These are phyloP conservation scores for Zygosaccharomyces sapae DNA, from an alignment of 1,139 yeast genomes.

Conservation along the genomic window DNA sequence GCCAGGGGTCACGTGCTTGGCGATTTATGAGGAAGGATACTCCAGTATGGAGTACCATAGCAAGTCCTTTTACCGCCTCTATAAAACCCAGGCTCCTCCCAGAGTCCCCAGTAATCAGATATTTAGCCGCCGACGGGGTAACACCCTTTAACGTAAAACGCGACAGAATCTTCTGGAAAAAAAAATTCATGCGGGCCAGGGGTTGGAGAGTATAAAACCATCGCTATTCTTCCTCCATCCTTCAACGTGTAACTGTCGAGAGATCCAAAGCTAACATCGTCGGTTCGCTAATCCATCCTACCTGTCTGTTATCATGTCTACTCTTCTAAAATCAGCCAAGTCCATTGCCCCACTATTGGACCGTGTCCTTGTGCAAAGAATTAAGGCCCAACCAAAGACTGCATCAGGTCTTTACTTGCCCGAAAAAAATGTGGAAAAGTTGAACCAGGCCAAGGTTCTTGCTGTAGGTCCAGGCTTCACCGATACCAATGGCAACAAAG, in stretches of 20 bases:
- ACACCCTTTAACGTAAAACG: constrained; percentile 1
- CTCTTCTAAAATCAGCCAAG: constrained; percentile 78
- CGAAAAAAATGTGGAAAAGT: constrained; percentile 92
- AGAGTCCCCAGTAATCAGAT: no score
- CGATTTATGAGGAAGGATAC: constrained; percentile 70
- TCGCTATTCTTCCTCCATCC: neutral
- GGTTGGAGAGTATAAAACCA: constrained; percentile 4
- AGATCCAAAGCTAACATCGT: no score
- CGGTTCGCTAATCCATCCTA: no score
- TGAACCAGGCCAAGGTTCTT: constrained; percentile 74
- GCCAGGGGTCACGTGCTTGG: constrained; percentile 89
- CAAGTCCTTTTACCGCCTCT: constrained; percentile 99
- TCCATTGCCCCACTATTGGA: constrained; percentile 88
- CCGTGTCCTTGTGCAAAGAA: constrained; percentile 91
- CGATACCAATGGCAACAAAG: constrained; percentile 63
- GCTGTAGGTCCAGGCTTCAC: constrained; percentile 82
- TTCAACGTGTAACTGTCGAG: neutral
- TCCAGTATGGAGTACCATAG: constrained; percentile 86
- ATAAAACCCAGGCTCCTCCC: no score
- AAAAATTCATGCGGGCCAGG: constrained; percentile 6
- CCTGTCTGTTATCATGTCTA: constrained; percentile 34
- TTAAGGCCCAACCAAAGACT: constrained; percentile 88
- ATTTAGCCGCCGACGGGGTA: neutral
- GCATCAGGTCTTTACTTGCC: constrained; percentile 95
- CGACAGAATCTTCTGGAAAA: constrained; percentile 19